Base-by-base conservation (phyloP, 352 stramenopile species). In the Bremia lactucae region DNA sequence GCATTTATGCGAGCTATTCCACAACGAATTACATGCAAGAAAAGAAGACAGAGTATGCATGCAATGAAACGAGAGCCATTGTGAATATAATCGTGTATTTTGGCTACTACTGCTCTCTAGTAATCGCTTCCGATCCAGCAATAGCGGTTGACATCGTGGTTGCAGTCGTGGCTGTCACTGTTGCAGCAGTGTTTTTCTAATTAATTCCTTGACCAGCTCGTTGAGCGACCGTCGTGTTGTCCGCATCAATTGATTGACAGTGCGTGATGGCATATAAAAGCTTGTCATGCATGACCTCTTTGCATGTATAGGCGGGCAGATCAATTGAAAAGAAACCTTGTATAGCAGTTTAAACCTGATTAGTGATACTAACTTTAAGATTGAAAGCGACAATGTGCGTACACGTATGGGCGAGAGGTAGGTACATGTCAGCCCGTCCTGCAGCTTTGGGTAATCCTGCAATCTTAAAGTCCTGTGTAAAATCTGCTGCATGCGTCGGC, bases 401-500 rank as follows among this genome's bases (percentile, higher is more conserved):
- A 83, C 80, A 94, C 15, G 81, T 94, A 48, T 94, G 78, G 1
- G 81, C 81, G 49, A 91, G 86, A 9, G 81, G 81, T 14, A 94
- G 54, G 49, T 91, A 94, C 54, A 80, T 69, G 47, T 94, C 81
- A 5, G 81, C 68, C 3, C 78, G 71, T 0, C 71, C 75, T 1
- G 61, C 60, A 29, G 79, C 73, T 43, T 88, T 91, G 1, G 86
- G 83, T 19, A 94, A 46, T 0, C 74, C 81, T 7, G 77, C 86
- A 50, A 94, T 90, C 52, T 94, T 94, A 42, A 94, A 94, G 48
- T 94, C 79, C 28, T 94, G 81, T 4, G 81, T 92, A 47, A 94
- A 86, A 60, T 96, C 64, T 65, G 82, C 62, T 20, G 82, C 68
- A 52, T 96, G 63, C 33, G 83, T 82, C 41, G 92, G 92, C 57